These are phyloP conservation scores for Pholiota microspora DNA, from an alignment of 768 basidiomycete genomes.

Conservation along the genomic window DNA sequence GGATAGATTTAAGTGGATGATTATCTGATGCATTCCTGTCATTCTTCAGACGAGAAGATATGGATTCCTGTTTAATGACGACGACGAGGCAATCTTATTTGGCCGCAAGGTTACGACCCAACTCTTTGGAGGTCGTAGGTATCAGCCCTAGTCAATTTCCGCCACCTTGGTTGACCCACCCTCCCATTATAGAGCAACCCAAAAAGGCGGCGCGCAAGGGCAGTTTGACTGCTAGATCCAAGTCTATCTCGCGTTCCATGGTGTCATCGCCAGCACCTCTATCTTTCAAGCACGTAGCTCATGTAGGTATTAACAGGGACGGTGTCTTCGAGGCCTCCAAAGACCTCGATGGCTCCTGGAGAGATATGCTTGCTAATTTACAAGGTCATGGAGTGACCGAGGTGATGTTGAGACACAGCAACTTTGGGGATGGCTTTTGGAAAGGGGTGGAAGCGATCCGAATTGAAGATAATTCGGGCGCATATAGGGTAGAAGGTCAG, in stretches of 20 bases:
- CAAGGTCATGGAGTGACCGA: constrained; percentile 28
- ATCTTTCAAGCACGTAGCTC: constrained; percentile 66
- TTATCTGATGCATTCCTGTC: constrained; percentile 44
- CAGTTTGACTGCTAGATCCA: constrained; percentile 34
- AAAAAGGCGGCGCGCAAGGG: constrained; percentile 31
- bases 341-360: constrained; percentile 55
- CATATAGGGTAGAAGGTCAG: constrained; percentile 16
- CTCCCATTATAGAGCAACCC: constrained; percentile 12
- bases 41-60: constrained; percentile 51
- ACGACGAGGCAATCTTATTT: constrained; percentile 43
- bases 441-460: constrained; percentile 25
- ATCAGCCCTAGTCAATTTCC: constrained; percentile 4
- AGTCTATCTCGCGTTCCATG: constrained; percentile 37
- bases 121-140: constrained; percentile 26
- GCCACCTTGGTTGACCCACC: constrained; percentile 12
- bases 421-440: constrained; percentile 33
- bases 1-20: not conserved
- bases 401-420: constrained; percentile 24
- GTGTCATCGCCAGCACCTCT: constrained; percentile 59
- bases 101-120: constrained; percentile 35
- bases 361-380: constrained; percentile 35
- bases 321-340: constrained; percentile 53
- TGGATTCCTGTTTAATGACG: constrained; percentile 50
- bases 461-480: constrained; percentile 15
- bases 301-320: constrained; percentile 54